These are phyloP conservation scores for Heliosperma pusillum DNA, from an alignment of 148 eudicot genomes.

Conservation along the genomic window DNA sequence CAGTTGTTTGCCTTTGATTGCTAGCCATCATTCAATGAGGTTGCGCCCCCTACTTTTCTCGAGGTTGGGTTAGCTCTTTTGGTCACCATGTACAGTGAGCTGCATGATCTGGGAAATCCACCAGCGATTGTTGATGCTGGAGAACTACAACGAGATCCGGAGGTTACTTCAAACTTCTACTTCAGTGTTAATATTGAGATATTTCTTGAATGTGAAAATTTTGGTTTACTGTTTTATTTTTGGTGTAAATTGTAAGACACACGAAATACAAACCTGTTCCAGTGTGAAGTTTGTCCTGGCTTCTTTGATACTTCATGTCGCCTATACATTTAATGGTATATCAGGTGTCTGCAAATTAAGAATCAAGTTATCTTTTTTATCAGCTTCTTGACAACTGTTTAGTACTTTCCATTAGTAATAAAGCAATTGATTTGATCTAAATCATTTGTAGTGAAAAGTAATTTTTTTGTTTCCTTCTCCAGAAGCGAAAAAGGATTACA, in stretches of 20 bases:
- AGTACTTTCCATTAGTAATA: no score
- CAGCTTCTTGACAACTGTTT: neutral
- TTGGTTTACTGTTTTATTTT: neutral
- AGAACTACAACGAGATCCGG: constrained; percentile 74
- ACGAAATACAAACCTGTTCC: neutral
- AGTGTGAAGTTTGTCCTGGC: neutral
- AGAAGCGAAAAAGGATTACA: no score
- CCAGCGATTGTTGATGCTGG: constrained; percentile 83
- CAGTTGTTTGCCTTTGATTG: constrained; percentile 22
- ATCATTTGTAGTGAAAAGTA: no score
- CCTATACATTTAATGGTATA: neutral
- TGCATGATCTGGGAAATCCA: constrained; percentile 59
- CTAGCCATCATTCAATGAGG: constrained; percentile 87
- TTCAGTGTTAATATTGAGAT: neutral
- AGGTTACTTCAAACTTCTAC: constrained; percentile 39
- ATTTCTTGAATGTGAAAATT: neutral
- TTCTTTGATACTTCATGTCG: neutral
- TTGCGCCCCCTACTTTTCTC: constrained; percentile 61
- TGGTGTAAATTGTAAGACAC: neutral
- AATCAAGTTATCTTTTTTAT: neutral
- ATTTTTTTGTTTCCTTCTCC: no score
- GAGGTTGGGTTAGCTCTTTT: constrained; percentile 74
- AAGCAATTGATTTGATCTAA: no score
- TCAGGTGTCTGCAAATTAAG: neutral
- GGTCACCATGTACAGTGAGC: constrained; percentile 68